Conservation (phyloP, 345 rosid genomes). For the Eutrema heterophyllum region DNA sequence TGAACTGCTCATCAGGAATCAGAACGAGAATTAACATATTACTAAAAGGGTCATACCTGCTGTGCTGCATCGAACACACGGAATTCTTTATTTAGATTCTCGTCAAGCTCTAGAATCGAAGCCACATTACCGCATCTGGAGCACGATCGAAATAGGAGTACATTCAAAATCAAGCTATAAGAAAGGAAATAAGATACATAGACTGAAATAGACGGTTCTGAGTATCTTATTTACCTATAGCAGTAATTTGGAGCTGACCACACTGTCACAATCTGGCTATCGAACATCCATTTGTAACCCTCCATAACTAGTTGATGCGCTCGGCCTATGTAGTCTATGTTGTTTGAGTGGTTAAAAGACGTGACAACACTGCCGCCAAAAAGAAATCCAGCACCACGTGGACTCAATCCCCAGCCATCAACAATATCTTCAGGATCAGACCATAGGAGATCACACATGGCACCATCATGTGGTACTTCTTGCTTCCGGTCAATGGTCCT, state of each 20-base stretch:
- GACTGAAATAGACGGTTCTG: background rate
- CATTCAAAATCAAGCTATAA: background rate
- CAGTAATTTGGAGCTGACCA: conserved; percentile 99
- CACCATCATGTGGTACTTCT: conserved; percentile 99
- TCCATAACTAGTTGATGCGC: conserved; percentile 99
- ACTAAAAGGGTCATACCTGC: conserved; percentile 43
- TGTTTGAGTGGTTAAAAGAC: conserved; percentile 83
- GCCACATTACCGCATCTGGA: conserved; percentile 96
- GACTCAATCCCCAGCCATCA: conserved; percentile 98
- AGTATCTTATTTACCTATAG: conserved; percentile 56
- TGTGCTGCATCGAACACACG: conserved; percentile 97
- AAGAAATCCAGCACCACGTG: conserved; percentile 93
- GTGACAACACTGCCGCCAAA: conserved; percentile 89
- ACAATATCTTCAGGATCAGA: conserved; percentile 98
- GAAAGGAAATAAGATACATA: background rate
- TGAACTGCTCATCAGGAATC: background rate
- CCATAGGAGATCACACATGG: conserved; percentile 99
- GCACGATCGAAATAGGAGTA: conserved; percentile 9
- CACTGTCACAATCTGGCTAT: conserved; percentile 87
- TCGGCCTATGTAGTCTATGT: conserved; percentile 79
- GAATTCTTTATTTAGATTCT: conserved; percentile 72
- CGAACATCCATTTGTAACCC: conserved; percentile 98
- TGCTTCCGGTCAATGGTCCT: conserved; percentile 93
- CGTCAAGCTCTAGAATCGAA: conserved; percentile 85
- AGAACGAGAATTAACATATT: background rate